Evolutionary conservation across 2,329 filamentous ascomycete genomes (phyloP).

Genomic region (Stenocarpella maydis): DNA sequence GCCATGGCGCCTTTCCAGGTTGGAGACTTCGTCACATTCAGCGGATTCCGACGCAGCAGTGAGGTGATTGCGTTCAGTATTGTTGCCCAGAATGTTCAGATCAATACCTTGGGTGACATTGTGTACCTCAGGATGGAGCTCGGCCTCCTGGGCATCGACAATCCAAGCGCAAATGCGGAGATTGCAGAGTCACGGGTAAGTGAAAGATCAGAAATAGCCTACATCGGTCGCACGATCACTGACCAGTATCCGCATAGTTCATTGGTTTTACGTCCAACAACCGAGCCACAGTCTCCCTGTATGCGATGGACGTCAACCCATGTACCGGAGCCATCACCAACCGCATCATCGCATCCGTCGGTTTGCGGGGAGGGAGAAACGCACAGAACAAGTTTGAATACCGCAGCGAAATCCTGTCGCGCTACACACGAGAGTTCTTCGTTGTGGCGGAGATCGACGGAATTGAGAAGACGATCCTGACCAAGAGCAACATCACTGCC

Average conservation of each 20-base stretch:
- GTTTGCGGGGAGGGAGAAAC: conserved; percentile 44
- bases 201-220: too few species aligned
- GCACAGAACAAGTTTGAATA: conserved; percentile 49
- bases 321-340: conserved; percentile 47
- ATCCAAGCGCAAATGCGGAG: conserved; percentile 46
- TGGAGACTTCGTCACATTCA: conserved; percentile 48
- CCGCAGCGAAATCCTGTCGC: conserved; percentile 44
- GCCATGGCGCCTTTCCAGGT: conserved; percentile 48
- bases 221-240: too few species aligned
- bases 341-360: conserved; percentile 45
- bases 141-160: conserved; percentile 46
- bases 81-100: conserved; percentile 48
- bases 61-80: conserved; percentile 48
- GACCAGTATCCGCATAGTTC: conserved; percentile 37
- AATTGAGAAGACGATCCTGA: conserved; percentile 42
- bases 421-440: conserved; percentile 48
- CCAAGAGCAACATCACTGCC: conserved; percentile 46
- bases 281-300: conserved; percentile 44
- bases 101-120: conserved; percentile 44
- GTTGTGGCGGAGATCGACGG: conserved; percentile 46
- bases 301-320: conserved; percentile 48
- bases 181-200: conserved; percentile 44
- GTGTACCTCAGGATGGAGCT: conserved; percentile 49
- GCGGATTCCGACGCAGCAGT: conserved; percentile 43
- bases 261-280: conserved; percentile 47